A percentile compares a stretch with the other conserved stretches of the same genome.
Conservation (phyloP, 2,329 filamentous ascomycete genomes). For the Fusarium falciforme region DNA sequence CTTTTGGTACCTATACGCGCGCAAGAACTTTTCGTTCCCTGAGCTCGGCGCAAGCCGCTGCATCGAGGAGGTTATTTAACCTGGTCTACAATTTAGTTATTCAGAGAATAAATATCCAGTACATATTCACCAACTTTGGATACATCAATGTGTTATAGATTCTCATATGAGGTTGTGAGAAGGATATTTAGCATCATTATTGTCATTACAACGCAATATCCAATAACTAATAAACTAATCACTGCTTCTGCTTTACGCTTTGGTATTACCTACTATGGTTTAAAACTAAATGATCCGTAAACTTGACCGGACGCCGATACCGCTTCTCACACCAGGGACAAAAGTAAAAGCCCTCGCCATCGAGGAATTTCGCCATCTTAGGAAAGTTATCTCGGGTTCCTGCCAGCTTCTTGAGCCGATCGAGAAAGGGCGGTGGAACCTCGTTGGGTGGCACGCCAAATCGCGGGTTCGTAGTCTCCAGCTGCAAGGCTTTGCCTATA, state of each 20-base stretch:
- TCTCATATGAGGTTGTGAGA: no score
- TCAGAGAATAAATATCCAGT: background rate
- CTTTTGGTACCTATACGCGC: background rate
- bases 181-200: no score
- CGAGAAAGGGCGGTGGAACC: background rate
- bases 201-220: no score
- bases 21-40: background rate
- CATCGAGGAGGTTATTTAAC: background rate
- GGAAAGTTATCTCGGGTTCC: background rate
- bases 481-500: background rate
- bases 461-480: background rate
- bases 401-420: background rate
- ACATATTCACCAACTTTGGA: background rate
- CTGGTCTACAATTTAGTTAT: background rate
- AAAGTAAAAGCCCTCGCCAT: background rate
- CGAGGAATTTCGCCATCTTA: background rate
- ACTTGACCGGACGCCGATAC: background rate
- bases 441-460: background rate
- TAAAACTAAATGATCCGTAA: background rate
- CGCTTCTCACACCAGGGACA: background rate
- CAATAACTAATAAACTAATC: background rate
- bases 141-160: no score
- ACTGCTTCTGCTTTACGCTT: background rate
- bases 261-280: background rate
- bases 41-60: background rate